Base-by-base conservation (phyloP, 768 basidiomycete species). In the Jaapia argillacea region DNA sequence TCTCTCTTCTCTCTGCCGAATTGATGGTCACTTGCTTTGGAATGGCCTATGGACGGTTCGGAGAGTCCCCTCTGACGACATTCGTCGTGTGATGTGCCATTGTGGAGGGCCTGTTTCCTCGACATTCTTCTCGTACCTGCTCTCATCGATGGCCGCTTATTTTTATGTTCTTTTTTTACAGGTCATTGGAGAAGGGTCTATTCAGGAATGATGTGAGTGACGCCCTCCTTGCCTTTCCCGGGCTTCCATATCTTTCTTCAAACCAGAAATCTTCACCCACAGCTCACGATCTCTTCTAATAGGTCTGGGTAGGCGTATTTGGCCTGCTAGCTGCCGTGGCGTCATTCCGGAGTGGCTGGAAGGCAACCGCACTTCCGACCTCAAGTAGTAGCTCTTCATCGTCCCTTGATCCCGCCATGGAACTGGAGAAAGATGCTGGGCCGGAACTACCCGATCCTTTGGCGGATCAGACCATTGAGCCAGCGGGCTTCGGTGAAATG, bases 261-360 rank as follows among this genome's bases (percentile, higher is more conserved):
- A n/a, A 31, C 23, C 24, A 16, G 24, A 21, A 24, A 16, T 6
- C 24, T 45, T 43, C 21, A 13, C 24, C 22, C 26, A 12, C 25
- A 16, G 18, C 46, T 33, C 5, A 44, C 43, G 35, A 41, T 24
- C 26, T 39, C 16, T 26, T 10, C 21, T 39, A 28, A 42, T 43
- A 72, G 68, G 52, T 60, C 23, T 66, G 65, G 64, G 59, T 67
- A 16, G 58, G 59, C 27, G 18, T 70, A 14, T 64, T 74, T 18
- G 67, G 67, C 18, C 56, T 71, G 22, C 48, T 69, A 24, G 78
- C 79, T 16, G 79, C 70, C 7, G 49, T 81, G 1, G 70, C 74
- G 4, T 72, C 81, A 2, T 83, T 85, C 63, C 64, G 77, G 51
- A 74, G 71, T 27, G 81, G 81, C 3, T 86, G 84, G 84, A 76